Conservation (phyloP, 768 basidiomycete genomes). For the Pleurotus eryngii region DNA sequence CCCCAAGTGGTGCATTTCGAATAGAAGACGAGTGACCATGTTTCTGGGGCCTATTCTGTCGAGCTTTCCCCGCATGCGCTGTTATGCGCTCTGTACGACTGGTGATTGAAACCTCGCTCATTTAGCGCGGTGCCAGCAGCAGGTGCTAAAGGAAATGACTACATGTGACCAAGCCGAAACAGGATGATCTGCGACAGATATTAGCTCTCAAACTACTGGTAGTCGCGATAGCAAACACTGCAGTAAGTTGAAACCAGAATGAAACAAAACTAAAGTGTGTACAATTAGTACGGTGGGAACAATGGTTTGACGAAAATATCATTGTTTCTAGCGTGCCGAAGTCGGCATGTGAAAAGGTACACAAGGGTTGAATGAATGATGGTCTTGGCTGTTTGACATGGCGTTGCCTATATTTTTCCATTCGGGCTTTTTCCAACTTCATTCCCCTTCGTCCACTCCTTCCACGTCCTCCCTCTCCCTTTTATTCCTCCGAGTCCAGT, state of each 20-base stretch:
- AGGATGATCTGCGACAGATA: neutral
- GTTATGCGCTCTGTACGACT: neutral
- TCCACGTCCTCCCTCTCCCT: constrained; percentile 3
- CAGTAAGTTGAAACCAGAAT: neutral
- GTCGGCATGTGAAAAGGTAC: constrained; percentile 7
- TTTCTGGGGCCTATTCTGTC: neutral
- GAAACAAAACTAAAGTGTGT: neutral
- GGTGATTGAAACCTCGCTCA: neutral
- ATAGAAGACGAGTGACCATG: neutral
- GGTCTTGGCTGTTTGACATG: constrained; percentile 7
- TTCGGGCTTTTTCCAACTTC: neutral
- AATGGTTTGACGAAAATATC: neutral
- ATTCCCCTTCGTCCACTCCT: constrained; percentile 4
- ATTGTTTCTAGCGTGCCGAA: constrained; percentile 5
- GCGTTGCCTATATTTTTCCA: constrained; percentile 9
- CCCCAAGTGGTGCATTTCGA: neutral
- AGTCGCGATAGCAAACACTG: neutral
- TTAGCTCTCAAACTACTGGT: neutral
- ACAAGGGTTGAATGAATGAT: constrained; percentile 6
- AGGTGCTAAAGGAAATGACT: neutral
- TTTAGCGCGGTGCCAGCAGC: too few relatives aligned
- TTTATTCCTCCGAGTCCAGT: constrained; percentile 9
- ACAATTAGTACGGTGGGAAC: constrained; percentile 5
- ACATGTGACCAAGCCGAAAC: constrained; percentile 1
- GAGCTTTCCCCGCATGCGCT: constrained; percentile 2